Evolutionary conservation across 352 stramenopile species (phyloP).

Genomic region (Globisporangium alternatum): DNA sequence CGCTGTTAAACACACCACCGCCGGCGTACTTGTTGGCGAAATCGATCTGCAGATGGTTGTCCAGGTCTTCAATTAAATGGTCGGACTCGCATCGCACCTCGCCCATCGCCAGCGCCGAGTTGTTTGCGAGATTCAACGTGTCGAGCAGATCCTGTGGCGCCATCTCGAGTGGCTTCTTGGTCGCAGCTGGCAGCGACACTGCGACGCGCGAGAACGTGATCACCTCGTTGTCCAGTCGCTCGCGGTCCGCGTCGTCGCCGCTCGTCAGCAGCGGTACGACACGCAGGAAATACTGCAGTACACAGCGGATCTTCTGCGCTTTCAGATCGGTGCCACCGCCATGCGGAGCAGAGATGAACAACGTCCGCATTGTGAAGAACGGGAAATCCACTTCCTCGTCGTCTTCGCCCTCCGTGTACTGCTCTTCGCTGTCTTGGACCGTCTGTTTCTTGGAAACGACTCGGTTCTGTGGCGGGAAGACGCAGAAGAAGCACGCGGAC

Average conservation of each 20-base stretch:
- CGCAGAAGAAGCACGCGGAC: slow-evolving; percentile 55
- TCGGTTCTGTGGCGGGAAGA: slow-evolving; percentile 51
- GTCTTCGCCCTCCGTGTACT: not conserved
- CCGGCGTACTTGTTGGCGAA: slow-evolving; percentile 83
- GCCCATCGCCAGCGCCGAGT: slow-evolving; percentile 10
- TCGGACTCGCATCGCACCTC: slow-evolving; percentile 33
- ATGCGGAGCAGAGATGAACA: slow-evolving; percentile 31
- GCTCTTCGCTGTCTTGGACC: slow-evolving; percentile 7
- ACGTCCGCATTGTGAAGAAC: slow-evolving; percentile 42
- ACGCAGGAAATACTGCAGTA: slow-evolving; percentile 70
- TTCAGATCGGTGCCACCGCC: slow-evolving; percentile 37
- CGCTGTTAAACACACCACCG: slow-evolving; percentile 65
- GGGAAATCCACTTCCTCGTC: slow-evolving; percentile 38
- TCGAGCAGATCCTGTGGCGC: slow-evolving; percentile 23
- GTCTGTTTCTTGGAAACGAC: slow-evolving; percentile 6
- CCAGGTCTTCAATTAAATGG: slow-evolving; percentile 61
- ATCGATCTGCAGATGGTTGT: slow-evolving; percentile 68
- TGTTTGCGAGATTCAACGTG: not conserved
- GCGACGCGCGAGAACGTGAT: slow-evolving; percentile 59
- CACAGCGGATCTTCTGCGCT: slow-evolving; percentile 60
- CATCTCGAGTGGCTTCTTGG: slow-evolving; percentile 6
- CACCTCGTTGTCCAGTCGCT: slow-evolving; percentile 28
- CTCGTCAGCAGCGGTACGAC: slow-evolving; percentile 32
- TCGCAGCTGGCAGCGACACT: slow-evolving; percentile 20
- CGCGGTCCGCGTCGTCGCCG: not conserved